Evolutionary conservation across 805 yeast genomes (phyloP).

Genomic region (Maudiozyma turicensis): DNA sequence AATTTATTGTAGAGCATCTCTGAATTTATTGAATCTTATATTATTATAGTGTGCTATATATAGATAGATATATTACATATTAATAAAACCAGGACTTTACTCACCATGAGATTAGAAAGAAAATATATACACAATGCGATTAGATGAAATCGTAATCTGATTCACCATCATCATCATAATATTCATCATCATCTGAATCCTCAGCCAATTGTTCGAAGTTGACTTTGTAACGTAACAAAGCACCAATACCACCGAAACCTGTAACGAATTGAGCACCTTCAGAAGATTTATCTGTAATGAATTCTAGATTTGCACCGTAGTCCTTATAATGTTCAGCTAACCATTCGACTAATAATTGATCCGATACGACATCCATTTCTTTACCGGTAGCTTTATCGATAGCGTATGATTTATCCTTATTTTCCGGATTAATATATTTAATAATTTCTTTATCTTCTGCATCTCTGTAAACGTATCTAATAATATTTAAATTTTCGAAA

Average conservation of each 20-base stretch:
- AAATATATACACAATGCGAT: neutral
- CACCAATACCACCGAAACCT: slow-evolving; percentile 99
- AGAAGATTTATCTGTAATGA: slow-evolving; percentile 90
- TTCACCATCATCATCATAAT: slow-evolving; percentile 52
- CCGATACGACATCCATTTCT: slow-evolving; percentile 84
- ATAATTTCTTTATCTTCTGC: slow-evolving; percentile 68
- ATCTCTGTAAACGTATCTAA: slow-evolving; percentile 78
- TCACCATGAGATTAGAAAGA: neutral
- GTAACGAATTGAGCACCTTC: slow-evolving; percentile 98
- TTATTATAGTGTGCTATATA: too few relatives aligned
- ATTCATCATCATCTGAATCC: slow-evolving; percentile 73
- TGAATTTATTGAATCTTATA: too few relatives aligned
- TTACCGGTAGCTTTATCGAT: slow-evolving; percentile 78
- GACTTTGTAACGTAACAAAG: slow-evolving; percentile 88
- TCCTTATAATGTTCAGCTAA: slow-evolving; percentile 91
- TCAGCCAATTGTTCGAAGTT: slow-evolving; percentile 92
- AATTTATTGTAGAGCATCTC: too few relatives aligned
- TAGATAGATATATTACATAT: too few relatives aligned
- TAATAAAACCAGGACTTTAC: neutral
- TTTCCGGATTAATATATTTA: slow-evolving; percentile 62
- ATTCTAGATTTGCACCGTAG: slow-evolving; percentile 92
- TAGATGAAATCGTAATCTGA: slow-evolving; percentile 32
- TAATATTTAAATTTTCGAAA: slow-evolving; percentile 78
- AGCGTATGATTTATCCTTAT: slow-evolving; percentile 64
- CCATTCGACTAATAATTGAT: slow-evolving; percentile 90